phyloP scores from a whole-genome alignment of 2,329 filamentous ascomycete species.

The Colletotrichum sp. region DNA sequence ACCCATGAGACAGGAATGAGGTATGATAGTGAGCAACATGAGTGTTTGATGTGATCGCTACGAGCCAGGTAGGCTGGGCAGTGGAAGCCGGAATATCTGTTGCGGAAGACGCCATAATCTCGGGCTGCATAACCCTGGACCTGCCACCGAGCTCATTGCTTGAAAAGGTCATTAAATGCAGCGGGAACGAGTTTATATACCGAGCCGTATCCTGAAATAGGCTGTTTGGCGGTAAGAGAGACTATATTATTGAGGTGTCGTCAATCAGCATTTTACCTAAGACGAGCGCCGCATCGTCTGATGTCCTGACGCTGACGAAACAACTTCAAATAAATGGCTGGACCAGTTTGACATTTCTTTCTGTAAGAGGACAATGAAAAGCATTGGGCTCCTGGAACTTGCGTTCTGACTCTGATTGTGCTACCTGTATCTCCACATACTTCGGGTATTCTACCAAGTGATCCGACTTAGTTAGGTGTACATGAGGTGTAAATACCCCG shows the following conservation, averaged over 20 bases:
- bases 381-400: background rate
- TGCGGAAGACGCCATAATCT: background rate
- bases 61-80: background rate
- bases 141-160: rapidly evolving
- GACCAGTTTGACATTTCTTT: background rate
- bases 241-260: background rate
- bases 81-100: background rate
- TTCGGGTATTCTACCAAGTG: background rate
- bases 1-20: background rate
- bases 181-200: background rate
- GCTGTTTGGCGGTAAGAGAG: background rate
- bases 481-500: too few species aligned
- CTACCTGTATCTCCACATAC: background rate
- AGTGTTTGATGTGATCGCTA: background rate
- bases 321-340: background rate
- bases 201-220: background rate
- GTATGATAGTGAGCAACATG: background rate
- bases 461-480: background rate
- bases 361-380: background rate
- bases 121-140: rapidly evolving
- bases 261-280: background rate
- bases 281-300: background rate
- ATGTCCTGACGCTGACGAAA: background rate
- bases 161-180: rapidly evolving
- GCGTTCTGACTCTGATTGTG: background rate